phyloP scores from a whole-genome alignment of 352 stramenopile species.

The Pythium phragmiticola region DNA sequence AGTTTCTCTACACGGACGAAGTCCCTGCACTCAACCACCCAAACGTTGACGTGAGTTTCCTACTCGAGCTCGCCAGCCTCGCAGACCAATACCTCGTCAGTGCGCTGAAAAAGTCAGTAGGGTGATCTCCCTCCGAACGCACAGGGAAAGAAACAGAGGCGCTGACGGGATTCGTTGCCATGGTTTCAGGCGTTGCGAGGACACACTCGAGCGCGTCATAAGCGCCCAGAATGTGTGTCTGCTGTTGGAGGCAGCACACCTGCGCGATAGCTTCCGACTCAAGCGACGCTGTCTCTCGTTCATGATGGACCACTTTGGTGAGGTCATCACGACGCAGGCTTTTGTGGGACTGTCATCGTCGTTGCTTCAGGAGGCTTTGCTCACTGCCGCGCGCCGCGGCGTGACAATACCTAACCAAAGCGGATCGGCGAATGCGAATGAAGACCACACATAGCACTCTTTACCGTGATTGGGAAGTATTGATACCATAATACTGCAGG shows the following conservation, averaged over 20 bases:
- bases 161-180: not conserved
- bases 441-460: not conserved
- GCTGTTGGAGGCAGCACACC: constrained; percentile 75
- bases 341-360: constrained; percentile 62
- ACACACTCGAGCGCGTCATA: constrained; percentile 60
- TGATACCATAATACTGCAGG: too few relatives aligned
- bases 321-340: constrained; percentile 67
- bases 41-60: constrained; percentile 49
- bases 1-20: constrained; percentile 90
- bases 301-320: constrained; percentile 76
- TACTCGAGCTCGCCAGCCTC: constrained; percentile 75
- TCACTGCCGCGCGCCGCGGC: constrained; percentile 59
- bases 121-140: not conserved
- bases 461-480: too few relatives aligned
- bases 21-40: constrained; percentile 40
- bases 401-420: constrained; percentile 68
- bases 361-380: constrained; percentile 73
- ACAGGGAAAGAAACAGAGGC: not conserved
- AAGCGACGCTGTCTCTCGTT: constrained; percentile 83
- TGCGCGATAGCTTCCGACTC: constrained; percentile 62
- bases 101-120: constrained; percentile 48
- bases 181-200: constrained; percentile 67
- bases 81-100: constrained; percentile 87
- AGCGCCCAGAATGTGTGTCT: constrained; percentile 72
- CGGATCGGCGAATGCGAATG: constrained; percentile 1